Evolutionary conservation across 192 early-diverging fungal species (phyloP).

Genomic region (Coemansia sp.): DNA sequence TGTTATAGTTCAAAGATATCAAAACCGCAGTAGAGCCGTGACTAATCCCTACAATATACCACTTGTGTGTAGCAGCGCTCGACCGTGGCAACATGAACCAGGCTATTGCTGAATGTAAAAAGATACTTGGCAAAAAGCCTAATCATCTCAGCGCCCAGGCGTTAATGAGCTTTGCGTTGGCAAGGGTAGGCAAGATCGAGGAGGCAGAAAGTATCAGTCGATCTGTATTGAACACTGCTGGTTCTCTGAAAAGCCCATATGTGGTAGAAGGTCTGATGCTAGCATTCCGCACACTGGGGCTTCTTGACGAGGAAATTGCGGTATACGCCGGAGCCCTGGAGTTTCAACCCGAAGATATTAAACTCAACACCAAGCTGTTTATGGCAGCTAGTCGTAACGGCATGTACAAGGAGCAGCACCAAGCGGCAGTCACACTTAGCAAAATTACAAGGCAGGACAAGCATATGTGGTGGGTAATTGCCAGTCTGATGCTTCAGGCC

Average conservation of each 20-base stretch:
- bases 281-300: constrained; percentile 18
- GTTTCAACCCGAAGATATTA: constrained; percentile 63
- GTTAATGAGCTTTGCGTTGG: constrained; percentile 70
- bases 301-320: constrained; percentile 61
- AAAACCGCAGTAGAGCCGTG: not conserved
- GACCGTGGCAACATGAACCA: constrained; percentile 14
- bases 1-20: no score
- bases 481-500: constrained; percentile 77
- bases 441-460: constrained; percentile 74
- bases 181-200: constrained; percentile 59
- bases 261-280: constrained; percentile 29
- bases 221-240: constrained; percentile 51
- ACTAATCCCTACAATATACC: not conserved
- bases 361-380: constrained; percentile 72
- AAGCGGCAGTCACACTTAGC: constrained; percentile 77
- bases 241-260: constrained; percentile 22
- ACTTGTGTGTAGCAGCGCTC: constrained; percentile 26
- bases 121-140: constrained; percentile 32
- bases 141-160: constrained; percentile 55
- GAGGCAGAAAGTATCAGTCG: constrained; percentile 64
- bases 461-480: constrained; percentile 87
- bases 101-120: constrained; percentile 27
- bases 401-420: constrained; percentile 55
- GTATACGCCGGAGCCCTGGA: constrained; percentile 71
- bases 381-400: constrained; percentile 72